Base-by-base conservation (phyloP, 148 eudicot genomes). In the Nyssa sinensis region DNA sequence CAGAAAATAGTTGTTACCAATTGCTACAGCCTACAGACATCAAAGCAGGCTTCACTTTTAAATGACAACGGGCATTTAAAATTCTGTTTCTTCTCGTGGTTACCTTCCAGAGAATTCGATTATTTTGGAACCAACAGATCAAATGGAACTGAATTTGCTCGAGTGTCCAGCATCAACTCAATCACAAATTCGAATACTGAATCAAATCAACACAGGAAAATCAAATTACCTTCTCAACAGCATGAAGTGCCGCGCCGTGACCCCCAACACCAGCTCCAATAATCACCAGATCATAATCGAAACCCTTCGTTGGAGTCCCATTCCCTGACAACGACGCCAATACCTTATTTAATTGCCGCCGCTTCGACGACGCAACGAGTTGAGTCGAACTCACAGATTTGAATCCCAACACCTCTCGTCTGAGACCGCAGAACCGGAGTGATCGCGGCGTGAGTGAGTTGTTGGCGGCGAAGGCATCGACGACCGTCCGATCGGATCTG, bases 231-330 rank as follows among this genome's bases (percentile, higher is more conserved):
- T 86, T 86, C 73, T 83, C 89, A 5, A 86, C 89, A 23, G 89
- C 89, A 60, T 86, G 89, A 63, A 86, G 89, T 55, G 89, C 89
- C 31, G 89, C 89, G 10, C 89, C 89, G 29, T 86, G 89, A 24
- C 89, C 89, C 6, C 89, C 89, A 31, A 86, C 89, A 0, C 89
- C 89, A 74, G 89, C 89, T 24, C 89, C 89, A 55, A 86, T 83
- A 25, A 86, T 80, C 37, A 86, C 74, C 61, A 86, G 82, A 62
- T 86, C 89, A 19, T 83, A 86, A 68, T 86, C 89, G 34, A 86
- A 86, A 13, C 72, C 76, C 67, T 63, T 78, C 13, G 77, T 34
- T 49, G 81, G 14, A 28, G 62, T 58, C 21, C 86, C 86, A 37
- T 86, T 86, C 12, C 71, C 62, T 5, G 86, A 73, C 27, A 83